Evolutionary conservation across 129 eudicot species (phyloP), one percentile per base, ranked within the genome.

Genomic region (Erigeron canadensis): DNA sequence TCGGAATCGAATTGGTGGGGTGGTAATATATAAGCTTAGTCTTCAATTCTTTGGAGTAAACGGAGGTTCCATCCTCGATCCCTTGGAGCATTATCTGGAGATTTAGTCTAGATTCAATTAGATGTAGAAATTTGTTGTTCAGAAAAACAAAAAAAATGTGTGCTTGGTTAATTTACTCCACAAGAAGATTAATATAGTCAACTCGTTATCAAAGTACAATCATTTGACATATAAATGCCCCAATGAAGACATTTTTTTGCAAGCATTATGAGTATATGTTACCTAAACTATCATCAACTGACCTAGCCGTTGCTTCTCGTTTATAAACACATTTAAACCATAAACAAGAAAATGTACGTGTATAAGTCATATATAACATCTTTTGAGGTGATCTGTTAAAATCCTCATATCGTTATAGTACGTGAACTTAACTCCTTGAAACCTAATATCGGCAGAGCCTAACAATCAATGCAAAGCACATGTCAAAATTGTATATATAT

Each of bases 201-300:
- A 57, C 4, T 47, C 13, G 21, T 42, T 37, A 42, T 10, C 12
- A 42, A 28, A 23, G 16, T 2, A 13, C 21, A 46, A 40, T 59
- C 70, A 59, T 59, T 76, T 38, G 37, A 76, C 70, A 68, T 38
- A 38, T 8, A 74, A 50, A 50, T 38, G 53, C 23, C 38, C 16
- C 28, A 42, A n/a, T n/a, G 39, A 2, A 65, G 40, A 74, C 8
- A 50, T 13, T 13, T n/a, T 74, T 51, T 15, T 51, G 62, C 63
- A 37, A 37, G 39, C 78, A 63, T 28, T 50, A 50, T 44, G 5
- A 17, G 9, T 13, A 48, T 15, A 48, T 11, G 1, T 63, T 63
- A 63, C 43, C 51, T 40, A 40, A 58, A 72, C 23, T n/a, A 15
- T 57, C 22, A 8, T 70, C 53, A 48, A 7, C 15, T 48, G 54